Evolutionary conservation across 257 asterid genomes (phyloP).

Genomic region (Gardenia jasminoides): DNA sequence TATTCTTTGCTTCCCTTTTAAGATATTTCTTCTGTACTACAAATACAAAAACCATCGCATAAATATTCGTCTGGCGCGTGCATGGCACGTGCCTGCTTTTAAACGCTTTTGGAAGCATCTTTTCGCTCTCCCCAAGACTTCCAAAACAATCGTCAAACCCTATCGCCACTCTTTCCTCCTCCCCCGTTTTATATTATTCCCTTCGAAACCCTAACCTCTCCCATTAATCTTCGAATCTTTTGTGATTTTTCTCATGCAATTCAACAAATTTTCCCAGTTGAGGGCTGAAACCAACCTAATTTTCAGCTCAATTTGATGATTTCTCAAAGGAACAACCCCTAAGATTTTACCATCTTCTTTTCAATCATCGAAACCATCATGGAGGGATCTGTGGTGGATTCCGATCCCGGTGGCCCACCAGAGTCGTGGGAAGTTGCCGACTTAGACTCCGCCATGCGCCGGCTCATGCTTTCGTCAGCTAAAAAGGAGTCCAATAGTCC

Average conservation of each 20-base stretch:
- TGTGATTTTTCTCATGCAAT: conserved; percentile 37
- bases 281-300: conserved; percentile 19
- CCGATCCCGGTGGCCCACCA: conserved; percentile 64
- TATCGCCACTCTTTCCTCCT: conserved; percentile 23
- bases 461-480: conserved; percentile 66
- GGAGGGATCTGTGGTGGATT: conserved; percentile 74
- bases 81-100: neutral
- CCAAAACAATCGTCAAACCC: conserved; percentile 65
- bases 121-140: conserved; percentile 6
- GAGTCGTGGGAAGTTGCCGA: conserved; percentile 99
- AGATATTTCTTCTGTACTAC: no score
- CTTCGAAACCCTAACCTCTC: conserved; percentile 41
- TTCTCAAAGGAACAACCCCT: conserved; percentile 23
- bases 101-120: neutral
- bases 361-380: conserved; percentile 22
- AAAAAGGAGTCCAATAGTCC: conserved; percentile 39
- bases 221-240: conserved; percentile 16
- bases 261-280: conserved; percentile 25
- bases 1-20: no score
- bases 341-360: conserved; percentile 4
- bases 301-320: conserved; percentile 55
- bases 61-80: conserved; percentile 4
- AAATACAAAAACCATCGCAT: no score
- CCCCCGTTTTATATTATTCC: conserved; percentile 5
- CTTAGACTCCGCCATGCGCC: conserved; percentile 81